Evolutionary conservation across 371 early-diverging fungal genomes (phyloP), one percentile per base, ranked within the genome.

Genomic region (Mortierella sp.): DNA sequence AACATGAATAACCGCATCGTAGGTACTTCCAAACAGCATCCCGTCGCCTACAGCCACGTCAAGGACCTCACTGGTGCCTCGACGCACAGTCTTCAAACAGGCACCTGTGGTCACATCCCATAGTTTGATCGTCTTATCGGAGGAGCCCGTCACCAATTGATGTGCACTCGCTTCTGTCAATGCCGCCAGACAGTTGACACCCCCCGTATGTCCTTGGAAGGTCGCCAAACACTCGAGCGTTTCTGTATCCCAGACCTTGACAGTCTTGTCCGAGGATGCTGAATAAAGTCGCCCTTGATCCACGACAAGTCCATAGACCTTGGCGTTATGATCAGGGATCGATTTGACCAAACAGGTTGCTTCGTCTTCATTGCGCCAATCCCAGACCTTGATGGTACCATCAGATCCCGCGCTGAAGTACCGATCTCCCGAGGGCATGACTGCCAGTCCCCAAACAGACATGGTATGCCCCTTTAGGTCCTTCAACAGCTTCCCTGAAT

Each of bases 391-490:
- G 52, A 94, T 91, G 28, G 87, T 90, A 10, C 91, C 92, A 80
- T 94, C 94, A 2, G 90, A 90, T 44, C 92, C 89, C 7, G 93
- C 92, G 73, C 92, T 92, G 78, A 90, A 93, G 60, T 93, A 89
- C 13, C 91, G 85, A 13, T 89, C 83, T 0, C 83, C 83, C 14
- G 81, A 80, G 6, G 88, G 87, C 75, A 89, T 80, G 1, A 92
- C 88, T 0, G 93, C 93, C 45, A 94, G 78, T 44, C 93, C 90
- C 94, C 94, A 94, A 7, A 94, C 94, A 24, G 92, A 92, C 68
- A 93, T 90, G n/a, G 85, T 84, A 76, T 94, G 94, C 2, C 89
- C 92, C 44, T 86, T 75, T 38, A 89, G 73, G 28, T 88, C 84
- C 75, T 88, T 82, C 28, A 88, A 55, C 19, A 91, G 73, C 34